phyloP scores from a whole-genome alignment of 2,329 filamentous ascomycete species.

The Tetracladium maxilliforme region DNA sequence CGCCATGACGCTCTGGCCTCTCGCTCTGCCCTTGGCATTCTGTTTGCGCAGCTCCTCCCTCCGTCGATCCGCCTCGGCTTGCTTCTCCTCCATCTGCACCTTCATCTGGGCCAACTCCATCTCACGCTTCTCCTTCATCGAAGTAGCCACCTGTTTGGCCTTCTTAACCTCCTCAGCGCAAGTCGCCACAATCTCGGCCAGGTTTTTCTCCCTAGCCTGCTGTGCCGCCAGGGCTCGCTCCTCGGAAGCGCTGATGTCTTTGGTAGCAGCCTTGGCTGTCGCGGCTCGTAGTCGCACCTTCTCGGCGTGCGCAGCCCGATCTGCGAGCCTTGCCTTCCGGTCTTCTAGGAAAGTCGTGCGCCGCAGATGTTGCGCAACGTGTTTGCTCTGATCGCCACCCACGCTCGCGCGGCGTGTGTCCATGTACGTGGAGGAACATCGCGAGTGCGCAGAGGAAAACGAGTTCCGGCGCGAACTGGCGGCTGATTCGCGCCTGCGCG shows the following conservation, averaged over 20 bases:
- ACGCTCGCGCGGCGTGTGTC: conserved; percentile 26
- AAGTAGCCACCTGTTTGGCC: conserved; percentile 70
- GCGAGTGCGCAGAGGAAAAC: conserved; percentile 52
- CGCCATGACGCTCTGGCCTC: conserved; percentile 40
- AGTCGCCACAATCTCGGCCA: conserved; percentile 67
- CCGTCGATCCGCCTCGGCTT: conserved; percentile 62
- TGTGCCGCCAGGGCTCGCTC: conserved; percentile 66
- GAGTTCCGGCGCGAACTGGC: conserved; percentile 70
- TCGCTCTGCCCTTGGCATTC: conserved; percentile 33
- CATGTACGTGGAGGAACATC: conserved; percentile 20
- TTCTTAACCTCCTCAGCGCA: conserved; percentile 74
- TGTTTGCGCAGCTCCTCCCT: conserved; percentile 45
- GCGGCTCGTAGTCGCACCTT: conserved; percentile 68
- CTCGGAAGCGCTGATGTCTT: conserved; percentile 52
- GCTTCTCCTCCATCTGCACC: conserved; percentile 64
- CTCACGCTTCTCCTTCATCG: conserved; percentile 67
- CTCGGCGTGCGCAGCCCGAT: conserved; percentile 69
- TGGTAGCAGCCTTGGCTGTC: conserved; percentile 53
- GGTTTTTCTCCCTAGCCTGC: conserved; percentile 62
- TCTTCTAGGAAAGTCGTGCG: conserved; percentile 70
- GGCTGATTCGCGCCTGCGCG: conserved; percentile 59
- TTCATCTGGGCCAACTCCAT: conserved; percentile 56
- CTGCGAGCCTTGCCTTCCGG: conserved; percentile 64
- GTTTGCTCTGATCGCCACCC: conserved; percentile 54
- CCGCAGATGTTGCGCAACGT: conserved; percentile 65